Conservation (phyloP, 2,329 filamentous ascomycete genomes). For the Microcyclosporella mali region DNA sequence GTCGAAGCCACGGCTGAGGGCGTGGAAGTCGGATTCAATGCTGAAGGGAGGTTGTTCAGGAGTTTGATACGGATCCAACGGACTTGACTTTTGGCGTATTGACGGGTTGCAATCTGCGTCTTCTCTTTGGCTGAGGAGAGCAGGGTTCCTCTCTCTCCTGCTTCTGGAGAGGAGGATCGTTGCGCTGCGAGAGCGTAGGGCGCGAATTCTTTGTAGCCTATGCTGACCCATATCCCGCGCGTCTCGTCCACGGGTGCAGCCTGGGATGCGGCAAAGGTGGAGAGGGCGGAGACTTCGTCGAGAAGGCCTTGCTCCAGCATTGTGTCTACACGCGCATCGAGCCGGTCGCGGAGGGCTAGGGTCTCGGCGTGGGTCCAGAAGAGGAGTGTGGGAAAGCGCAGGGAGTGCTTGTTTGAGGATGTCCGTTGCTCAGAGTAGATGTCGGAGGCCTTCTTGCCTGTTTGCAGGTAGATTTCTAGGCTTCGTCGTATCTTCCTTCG, state of each 20-base stretch:
- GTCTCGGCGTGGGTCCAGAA: constrained; percentile 82
- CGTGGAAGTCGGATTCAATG: constrained; percentile 48
- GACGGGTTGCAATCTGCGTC: constrained; percentile 75
- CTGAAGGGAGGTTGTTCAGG: constrained; percentile 55
- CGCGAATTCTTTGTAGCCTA: constrained; percentile 89
- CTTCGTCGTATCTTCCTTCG: constrained; percentile 82
- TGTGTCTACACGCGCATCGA: constrained; percentile 72
- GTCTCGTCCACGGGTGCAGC: constrained; percentile 57
- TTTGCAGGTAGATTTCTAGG: constrained; percentile 81
- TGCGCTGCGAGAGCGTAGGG: constrained; percentile 52
- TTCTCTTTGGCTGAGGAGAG: constrained; percentile 56
- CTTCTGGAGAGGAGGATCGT: constrained; percentile 23
- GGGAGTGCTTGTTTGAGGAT: constrained; percentile 3
- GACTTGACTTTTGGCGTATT: constrained; percentile 79
- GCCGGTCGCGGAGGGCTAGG: constrained; percentile 59
- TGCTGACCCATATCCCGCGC: constrained; percentile 91
- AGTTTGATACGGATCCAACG: constrained; percentile 84
- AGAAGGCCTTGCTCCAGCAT: constrained; percentile 68
- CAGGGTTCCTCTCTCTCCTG: constrained; percentile 51
- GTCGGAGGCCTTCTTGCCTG: constrained; percentile 74
- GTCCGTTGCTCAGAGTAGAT: constrained; percentile 70
- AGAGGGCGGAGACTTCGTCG: constrained; percentile 54
- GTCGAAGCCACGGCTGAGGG: too few relatives aligned
- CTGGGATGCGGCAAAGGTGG: constrained; percentile 41
- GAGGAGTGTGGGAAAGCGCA: constrained; percentile 58